Evolutionary conservation across 2,329 filamentous ascomycete genomes (phyloP).

Genomic region (Curvularia spicifera): DNA sequence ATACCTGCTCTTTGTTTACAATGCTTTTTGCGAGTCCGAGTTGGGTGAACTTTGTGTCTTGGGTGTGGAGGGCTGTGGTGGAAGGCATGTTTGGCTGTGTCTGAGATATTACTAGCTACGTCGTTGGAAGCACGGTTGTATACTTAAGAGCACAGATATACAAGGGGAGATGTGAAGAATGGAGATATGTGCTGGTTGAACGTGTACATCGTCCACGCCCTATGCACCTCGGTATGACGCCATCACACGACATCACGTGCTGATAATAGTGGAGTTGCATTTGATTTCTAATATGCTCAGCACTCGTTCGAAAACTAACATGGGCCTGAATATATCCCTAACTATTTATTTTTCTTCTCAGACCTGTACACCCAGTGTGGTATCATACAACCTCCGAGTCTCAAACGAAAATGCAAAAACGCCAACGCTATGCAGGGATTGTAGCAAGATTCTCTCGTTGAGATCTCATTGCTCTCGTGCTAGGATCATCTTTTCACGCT

Average conservation of each 20-base stretch:
- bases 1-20: not conserved
- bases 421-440: constrained; percentile 44
- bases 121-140: not conserved
- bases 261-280: not conserved
- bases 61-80: not conserved
- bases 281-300: not conserved
- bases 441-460: constrained; percentile 8
- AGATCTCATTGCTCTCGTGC: constrained; percentile 64
- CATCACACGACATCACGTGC: not conserved
- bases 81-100: not conserved
- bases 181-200: not conserved
- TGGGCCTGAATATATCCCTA: not conserved
- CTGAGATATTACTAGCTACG: not conserved
- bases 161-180: not conserved
- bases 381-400: not conserved
- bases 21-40: not conserved
- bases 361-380: not conserved
- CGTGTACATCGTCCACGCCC: not conserved
- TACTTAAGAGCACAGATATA: not conserved
- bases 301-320: not conserved
- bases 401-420: constrained; percentile 23
- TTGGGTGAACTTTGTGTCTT: not conserved
- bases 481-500: constrained; percentile 93
- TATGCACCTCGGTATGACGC: not conserved
- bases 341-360: constrained; percentile 2